Base-by-base conservation (phyloP, 1,139 yeast species). In the Kurtzmaniella quercitrusa region DNA sequence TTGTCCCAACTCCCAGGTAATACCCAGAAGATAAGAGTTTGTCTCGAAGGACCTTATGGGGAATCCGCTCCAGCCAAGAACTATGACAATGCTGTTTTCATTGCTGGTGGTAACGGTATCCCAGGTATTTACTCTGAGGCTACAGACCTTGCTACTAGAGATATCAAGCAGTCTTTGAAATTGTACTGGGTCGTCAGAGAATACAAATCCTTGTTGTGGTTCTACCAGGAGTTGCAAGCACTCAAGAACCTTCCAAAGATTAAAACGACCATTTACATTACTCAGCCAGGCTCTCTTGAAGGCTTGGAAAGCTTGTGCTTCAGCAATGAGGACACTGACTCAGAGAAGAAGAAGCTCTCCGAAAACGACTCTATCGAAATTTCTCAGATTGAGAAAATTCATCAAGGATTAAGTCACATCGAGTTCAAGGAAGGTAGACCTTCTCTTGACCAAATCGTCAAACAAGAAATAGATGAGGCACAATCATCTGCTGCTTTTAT, bases 61-160 rank as follows among this genome's bases (percentile, higher is more conserved):
- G 72, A 66, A 43, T 48, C 62, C 1, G 57, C 66, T 2, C 62
- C 68, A 1, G 65, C 74, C 17, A 57, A 58, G 18, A 60, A 58
- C 40, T 68, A 66, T 49, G 68, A 69, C 43, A 54, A 60, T 27
- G 63, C 68, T 0, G 61, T 71, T 1, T 65, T 70, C 40, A 50
- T 74, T 3, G 77, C 77, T 2, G 77, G 77, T 17, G 79, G 79
- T 17, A 68, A 66, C 43, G 77, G 79, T 39, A 70, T 77, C 41
- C 77, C 79, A 0, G 78, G 80, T 9, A 65, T 71, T 21, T 67
- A 60, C 49, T 63, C 72, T 3, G 77, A 72, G 49, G 71, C 63
- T 2, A 48, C 49, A 23, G 65, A 63, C 37, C 51, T 63, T 48
- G 59, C 59, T 18, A 44, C 10, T 12, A 34, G 17, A 12, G 37